Base-by-base conservation (phyloP, 768 basidiomycete species). In the Podaxis sp. region DNA sequence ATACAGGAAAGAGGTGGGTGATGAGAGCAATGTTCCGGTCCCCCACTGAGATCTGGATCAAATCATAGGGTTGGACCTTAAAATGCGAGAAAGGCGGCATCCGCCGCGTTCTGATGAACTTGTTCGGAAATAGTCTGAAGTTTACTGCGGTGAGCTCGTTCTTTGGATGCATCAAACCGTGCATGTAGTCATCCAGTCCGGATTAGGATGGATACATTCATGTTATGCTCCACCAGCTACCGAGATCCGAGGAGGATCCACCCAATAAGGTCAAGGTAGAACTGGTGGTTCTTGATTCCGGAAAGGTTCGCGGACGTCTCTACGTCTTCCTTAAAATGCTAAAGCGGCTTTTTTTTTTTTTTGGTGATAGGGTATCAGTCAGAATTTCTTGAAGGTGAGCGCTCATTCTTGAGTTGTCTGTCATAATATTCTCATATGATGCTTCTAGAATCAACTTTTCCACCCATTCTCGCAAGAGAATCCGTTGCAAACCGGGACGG, bases 391-490 rank as follows among this genome's bases (percentile, higher is more conserved):
- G 61, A 92, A 93, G 83, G 91, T 89, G 61, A 23, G 63, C 16
- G 42, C 13, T 28, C 13, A 36, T 54, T 5, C 25, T 46, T 25
- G 42, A 46, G 36, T 59, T 28, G 48, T 1, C 42, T 63, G 51
- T 40, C 58, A 55, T 4, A n/a, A 44, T 13, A 10, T 44, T 25
- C 57, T 61, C 32, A 50, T 54, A 27, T 42, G 48, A 55, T 44
- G 9, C 55, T 54, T 59, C 42, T 44, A 91, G 90, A 94, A 97
- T 66, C 92, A 95, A 74, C 79, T 98, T 4, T 98, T 97, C 77
- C 95, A 96, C 66, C 95, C 95, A 0, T 98, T 98, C 75, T 94
- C 94, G 0, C 95, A 98, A 76, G 95, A 97, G 73, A 95, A 96
- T 65, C 94, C 95, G 0, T 72, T 96, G 4, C 93, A 95, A 68